These are phyloP conservation scores for Poronia punctata DNA, from an alignment of 495 filamentous ascomycete genomes.

Conservation along the genomic window DNA sequence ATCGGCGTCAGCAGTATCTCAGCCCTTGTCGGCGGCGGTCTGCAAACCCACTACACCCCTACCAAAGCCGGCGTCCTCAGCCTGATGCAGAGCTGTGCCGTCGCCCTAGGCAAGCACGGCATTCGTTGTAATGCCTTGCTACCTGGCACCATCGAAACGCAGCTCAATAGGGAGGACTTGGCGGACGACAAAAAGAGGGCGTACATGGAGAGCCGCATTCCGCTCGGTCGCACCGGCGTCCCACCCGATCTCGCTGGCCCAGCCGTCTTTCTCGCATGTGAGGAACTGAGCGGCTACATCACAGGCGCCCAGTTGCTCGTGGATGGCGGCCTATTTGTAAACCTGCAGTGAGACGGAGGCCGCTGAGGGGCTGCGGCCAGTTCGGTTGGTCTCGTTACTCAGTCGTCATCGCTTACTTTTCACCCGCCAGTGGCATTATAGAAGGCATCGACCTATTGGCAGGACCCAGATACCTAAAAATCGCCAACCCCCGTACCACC, in stretches of 20 bases:
- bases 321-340: constrained; percentile 68
- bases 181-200: constrained; percentile 57
- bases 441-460: too few relatives aligned
- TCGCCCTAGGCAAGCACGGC: constrained; percentile 66
- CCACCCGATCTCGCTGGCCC: constrained; percentile 69
- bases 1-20: constrained; percentile 80
- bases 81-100: constrained; percentile 79
- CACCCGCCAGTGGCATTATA: not conserved
- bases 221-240: constrained; percentile 65
- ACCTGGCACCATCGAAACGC: constrained; percentile 79
- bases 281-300: constrained; percentile 69
- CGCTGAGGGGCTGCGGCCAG: not conserved
- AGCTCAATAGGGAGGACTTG: constrained; percentile 81
- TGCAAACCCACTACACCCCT: constrained; percentile 83
- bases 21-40: constrained; percentile 74
- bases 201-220: constrained; percentile 84
- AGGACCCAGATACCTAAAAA: too few relatives aligned
- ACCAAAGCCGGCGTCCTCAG: constrained; percentile 81
- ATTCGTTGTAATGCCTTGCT: constrained; percentile 82
- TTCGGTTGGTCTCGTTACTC: too few relatives aligned
- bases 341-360: constrained; percentile 43
- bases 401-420: not conserved
- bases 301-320: constrained; percentile 81
- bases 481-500: too few relatives aligned
- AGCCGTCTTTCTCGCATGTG: constrained; percentile 80